Evolutionary conservation across 768 basidiomycete genomes (phyloP), one percentile per base, ranked within the genome.

Genomic region (Agrocybe praecox): DNA sequence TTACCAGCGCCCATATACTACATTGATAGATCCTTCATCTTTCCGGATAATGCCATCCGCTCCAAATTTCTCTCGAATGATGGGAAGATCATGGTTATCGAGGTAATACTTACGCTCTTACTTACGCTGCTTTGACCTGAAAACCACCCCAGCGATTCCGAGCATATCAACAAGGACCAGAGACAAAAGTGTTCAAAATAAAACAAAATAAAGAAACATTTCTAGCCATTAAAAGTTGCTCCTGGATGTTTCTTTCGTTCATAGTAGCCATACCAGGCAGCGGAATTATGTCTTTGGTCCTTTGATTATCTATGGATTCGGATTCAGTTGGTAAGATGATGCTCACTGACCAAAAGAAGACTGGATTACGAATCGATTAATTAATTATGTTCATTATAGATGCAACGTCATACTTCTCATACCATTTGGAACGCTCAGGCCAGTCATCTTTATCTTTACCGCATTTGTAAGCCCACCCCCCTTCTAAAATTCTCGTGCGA

Each of bases 141-240:
- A 29, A 21, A 24, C 23, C 40, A 8, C 34, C 17, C 33, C 45
- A 73, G 73, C 59, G 73, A 19, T 46, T 73, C 22, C 64, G 73
- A 23, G 71, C 71, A 14, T 73, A 74, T 53, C 72, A 74, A 51
- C 73, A 74, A 62, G 73, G 72, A 5, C 55, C 72, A 15, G 69
- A 71, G 46, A 70, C 66, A 1, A 72, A 73, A 46, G 52, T 52
- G 1, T 73, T 74, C 67, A 74, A 74, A 49, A 46, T 65, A 0
- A 51, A 57, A 1, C 73, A 74, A 51, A 66, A 65, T 12, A 22
- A 63, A 8, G 73, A 74, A 50, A 74, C 68, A 65, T 49, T 74
- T 11, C 55, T 65, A 21, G 73, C 73, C 49, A 29, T 70, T 14
- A 74, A 74, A 55, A 72, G 71, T 43, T 74, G 73, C 72, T 70